Percentiles rank a stretch among this genome's conserved stretches.
These are phyloP conservation scores for Arabidopsis hybrid DNA, from an alignment of 441 rosid genomes.

Conservation along the genomic window DNA sequence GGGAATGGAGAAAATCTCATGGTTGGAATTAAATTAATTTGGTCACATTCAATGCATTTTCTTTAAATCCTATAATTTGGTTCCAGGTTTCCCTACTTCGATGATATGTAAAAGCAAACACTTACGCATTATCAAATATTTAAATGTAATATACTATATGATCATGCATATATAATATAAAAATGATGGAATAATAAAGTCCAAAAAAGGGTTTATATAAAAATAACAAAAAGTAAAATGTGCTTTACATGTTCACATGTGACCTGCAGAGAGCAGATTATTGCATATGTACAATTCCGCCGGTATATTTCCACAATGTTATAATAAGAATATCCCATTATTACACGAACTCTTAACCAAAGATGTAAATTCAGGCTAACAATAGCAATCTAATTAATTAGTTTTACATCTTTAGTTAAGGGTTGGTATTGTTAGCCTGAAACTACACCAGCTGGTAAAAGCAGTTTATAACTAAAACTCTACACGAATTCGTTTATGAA, in stretches of 20 bases:
- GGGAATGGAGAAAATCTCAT: constrained; percentile 1
- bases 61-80: constrained; percentile 18
- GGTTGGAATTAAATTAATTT: constrained; percentile 14
- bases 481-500: background rate
- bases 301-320: background rate
- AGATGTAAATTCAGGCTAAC: background rate
- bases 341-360: background rate
- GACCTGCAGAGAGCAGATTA: constrained; percentile 1
- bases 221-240: background rate
- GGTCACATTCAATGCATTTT: constrained; percentile 32
- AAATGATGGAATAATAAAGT: constrained; percentile 15
- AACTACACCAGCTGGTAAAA: background rate
- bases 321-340: background rate
- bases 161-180: background rate
- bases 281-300: background rate
- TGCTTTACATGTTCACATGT: constrained; percentile 38
- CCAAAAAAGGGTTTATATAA: constrained; percentile 1
- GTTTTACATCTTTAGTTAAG: too few relatives aligned
- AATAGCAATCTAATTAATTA: too few relatives aligned
- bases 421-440: background rate
- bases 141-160: background rate
- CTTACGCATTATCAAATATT: constrained; percentile 20
- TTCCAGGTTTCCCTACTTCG: constrained; percentile 1
- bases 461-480: background rate
- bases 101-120: constrained; percentile 10